phyloP scores from a whole-genome alignment of 176 grass and related monocot genomes.

The Typha latifolia region DNA sequence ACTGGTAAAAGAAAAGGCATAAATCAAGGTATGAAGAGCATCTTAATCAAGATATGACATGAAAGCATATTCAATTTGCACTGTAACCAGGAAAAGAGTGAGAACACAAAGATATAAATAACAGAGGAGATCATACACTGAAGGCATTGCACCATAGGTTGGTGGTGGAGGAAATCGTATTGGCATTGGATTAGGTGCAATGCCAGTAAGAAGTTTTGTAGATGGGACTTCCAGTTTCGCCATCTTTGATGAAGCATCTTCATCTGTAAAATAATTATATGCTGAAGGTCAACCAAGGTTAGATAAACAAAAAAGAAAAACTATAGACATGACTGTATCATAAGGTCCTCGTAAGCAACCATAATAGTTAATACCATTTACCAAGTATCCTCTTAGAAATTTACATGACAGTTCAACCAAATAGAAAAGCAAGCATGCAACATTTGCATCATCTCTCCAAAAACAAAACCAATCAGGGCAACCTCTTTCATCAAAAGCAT shows the following conservation, averaged over 20 bases:
- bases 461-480: background rate
- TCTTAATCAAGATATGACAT: background rate
- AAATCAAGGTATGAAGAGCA: background rate
- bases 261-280: slow-evolving; percentile 39
- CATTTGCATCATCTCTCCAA: background rate
- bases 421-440: background rate
- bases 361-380: too few species aligned
- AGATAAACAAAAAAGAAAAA: background rate
- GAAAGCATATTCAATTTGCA: background rate
- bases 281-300: background rate
- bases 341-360: background rate
- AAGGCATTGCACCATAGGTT: slow-evolving; percentile 49
- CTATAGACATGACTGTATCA: background rate
- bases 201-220: slow-evolving; percentile 27
- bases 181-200: slow-evolving; percentile 46
- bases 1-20: slow-evolving; percentile 31
- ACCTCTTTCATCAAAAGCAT: background rate
- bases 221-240: slow-evolving; percentile 69
- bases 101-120: background rate
- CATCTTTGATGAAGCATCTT: slow-evolving; percentile 62
- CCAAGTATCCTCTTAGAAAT: too few species aligned
- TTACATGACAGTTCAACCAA: too few species aligned
- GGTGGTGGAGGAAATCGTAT: slow-evolving; percentile 49
- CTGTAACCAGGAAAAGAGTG: background rate
- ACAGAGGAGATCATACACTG: slow-evolving; percentile 46